Percentiles rank a stretch among this genome's conserved stretches.
Evolutionary conservation across 164 flowering plant species (phyloP).

Genomic region (Tetrastigma voinierianum): DNA sequence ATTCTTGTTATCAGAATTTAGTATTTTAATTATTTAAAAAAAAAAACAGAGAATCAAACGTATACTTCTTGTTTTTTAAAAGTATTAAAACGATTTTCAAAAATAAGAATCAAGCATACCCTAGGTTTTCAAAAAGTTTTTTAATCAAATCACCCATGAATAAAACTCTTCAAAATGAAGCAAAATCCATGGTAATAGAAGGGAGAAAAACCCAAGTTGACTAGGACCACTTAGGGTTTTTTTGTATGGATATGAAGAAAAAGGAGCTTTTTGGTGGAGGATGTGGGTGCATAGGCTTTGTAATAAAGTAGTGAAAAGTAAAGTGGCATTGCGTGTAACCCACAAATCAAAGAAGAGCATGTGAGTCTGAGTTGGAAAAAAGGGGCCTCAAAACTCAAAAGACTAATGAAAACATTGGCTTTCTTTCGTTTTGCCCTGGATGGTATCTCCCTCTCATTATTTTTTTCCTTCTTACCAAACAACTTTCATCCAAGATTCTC

Average conservation of each 20-base stretch:
- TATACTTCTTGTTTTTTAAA: no score
- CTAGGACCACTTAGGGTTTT: constrained; percentile 1
- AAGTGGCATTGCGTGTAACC: constrained; percentile 37
- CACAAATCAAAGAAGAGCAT: constrained; percentile 27
- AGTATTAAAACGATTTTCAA: no score
- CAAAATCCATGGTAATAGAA: no score
- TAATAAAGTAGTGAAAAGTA: constrained; percentile 3
- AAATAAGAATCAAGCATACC: no score
- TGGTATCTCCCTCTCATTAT: no score
- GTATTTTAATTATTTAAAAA: no score
- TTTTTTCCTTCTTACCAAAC: background rate
- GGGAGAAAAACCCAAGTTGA: background rate
- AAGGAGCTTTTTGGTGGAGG: constrained; percentile 9
- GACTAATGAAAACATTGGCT: background rate
- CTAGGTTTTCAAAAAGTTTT: no score
- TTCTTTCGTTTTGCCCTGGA: background rate
- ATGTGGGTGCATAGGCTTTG: background rate
- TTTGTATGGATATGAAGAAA: background rate
- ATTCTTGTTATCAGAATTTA: no score
- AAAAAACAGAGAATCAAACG: no score
- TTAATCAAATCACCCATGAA: no score
- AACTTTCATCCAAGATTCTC: background rate
- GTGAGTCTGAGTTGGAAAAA: constrained; percentile 38
- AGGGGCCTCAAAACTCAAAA: background rate
- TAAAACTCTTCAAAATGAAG: no score